Evolutionary conservation across 805 yeast species (phyloP), one percentile per base, ranked within the genome.

Genomic region (Saccharomycopsis capsularis): DNA sequence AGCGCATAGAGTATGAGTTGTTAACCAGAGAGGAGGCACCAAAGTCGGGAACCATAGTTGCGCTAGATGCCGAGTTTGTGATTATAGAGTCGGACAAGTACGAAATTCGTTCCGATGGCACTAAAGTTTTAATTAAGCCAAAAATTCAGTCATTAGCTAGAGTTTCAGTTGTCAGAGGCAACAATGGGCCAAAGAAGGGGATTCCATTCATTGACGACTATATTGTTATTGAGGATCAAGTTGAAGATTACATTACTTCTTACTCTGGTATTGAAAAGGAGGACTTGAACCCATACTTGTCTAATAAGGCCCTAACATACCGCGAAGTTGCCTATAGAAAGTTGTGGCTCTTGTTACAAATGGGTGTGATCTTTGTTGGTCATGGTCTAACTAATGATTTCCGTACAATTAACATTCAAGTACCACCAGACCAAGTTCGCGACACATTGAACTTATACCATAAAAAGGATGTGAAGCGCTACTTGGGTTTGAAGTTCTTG

Each of bases 11-110:
- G 54, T 86, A 85, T 60, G 75, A 78, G 56, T 67, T 85, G n/a
- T 66, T 87, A 50, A 79, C 88, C 0, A 66, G 67, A 30, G 71
- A 74, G 42, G 90, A 85, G 57, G 85, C 87, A 0, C 96, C 96
- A 0, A 60, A 60, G 19, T 74, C 81, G 0, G 96, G 96, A 0
- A 70, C 86, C 1, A 63, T 89, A 36, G 81, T 91, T 18, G 99
- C 98, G 0, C 83, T 93, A 50, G 99, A 93, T 69, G 97, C 99
- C 0, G 99, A 93, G 64, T 93, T 95, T 71, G 98, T 93, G 2
- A 76, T 81, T 27, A 63, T 90, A 29, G 78, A 80, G 43, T 85
- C 85, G 3, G 97, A 89, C 56, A 79, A 82, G 53, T 75, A 79
- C 40, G 97, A 90, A 59, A 76, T 91, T 42, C 77, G 79, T 46